A percentile compares a stretch with the other conserved stretches of the same genome.
Conservation (phyloP, 192 early-diverging fungal genomes). For the Linnemannia exigua region DNA sequence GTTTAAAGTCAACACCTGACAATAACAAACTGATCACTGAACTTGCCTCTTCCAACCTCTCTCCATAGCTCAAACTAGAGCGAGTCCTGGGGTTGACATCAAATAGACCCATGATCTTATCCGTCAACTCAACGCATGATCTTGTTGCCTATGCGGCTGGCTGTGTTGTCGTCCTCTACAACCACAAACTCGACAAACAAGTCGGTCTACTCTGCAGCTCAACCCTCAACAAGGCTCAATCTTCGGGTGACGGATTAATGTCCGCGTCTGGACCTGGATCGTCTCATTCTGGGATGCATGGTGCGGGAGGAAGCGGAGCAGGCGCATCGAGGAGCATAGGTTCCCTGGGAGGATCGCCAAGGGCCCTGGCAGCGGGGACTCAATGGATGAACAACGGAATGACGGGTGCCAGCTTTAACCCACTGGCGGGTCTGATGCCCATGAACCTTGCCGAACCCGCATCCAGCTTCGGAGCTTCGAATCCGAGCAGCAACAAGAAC, state of each 20-base stretch:
- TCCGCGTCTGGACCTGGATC: slow-evolving; percentile 14
- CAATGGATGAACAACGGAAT: slow-evolving; percentile 45
- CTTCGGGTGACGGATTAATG: slow-evolving; percentile 12
- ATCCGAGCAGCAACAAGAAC: slow-evolving; percentile 46
- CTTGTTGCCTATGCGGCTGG: slow-evolving; percentile 85
- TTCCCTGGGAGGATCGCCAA: slow-evolving; percentile 30
- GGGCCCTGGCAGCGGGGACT: slow-evolving; percentile 5
- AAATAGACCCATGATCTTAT: slow-evolving; percentile 64
- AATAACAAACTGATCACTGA: neutral
- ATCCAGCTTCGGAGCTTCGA: slow-evolving; percentile 26
- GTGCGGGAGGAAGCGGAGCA: neutral
- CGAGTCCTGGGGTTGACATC: slow-evolving; percentile 77
- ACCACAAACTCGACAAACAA: slow-evolving; percentile 78
- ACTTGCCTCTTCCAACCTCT: neutral
- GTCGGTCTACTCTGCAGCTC: slow-evolving; percentile 66
- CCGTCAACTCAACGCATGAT: slow-evolving; percentile 64
- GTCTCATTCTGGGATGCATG: slow-evolving; percentile 8
- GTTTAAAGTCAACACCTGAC: neutral
- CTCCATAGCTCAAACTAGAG: slow-evolving; percentile 69
- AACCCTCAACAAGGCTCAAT: slow-evolving; percentile 26
- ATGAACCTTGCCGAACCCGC: slow-evolving; percentile 42
- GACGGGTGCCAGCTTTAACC: slow-evolving; percentile 30
- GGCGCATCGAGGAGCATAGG: slow-evolving; percentile 3
- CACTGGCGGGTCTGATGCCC: slow-evolving; percentile 50
- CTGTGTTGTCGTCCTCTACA: slow-evolving; percentile 80